phyloP scores from a whole-genome alignment of 306 rosid genomes.

The Bauhinia variegata region DNA sequence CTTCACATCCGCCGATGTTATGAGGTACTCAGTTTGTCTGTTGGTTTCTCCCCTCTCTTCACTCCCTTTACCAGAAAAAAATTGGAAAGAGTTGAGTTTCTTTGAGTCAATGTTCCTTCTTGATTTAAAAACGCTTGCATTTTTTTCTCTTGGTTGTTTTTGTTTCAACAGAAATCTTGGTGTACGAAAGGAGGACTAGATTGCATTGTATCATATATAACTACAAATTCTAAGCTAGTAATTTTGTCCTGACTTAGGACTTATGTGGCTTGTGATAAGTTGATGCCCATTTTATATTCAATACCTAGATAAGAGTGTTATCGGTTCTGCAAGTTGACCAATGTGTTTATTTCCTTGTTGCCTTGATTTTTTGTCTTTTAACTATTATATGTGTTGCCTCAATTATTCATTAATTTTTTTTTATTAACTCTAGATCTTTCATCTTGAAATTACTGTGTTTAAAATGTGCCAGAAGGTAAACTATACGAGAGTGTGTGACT shows the following conservation, averaged over 20 bases:
- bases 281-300: no score
- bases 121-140: neutral
- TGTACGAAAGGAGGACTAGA: neutral
- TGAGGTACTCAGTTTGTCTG: slow-evolving; percentile 73
- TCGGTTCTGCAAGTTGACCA: no score
- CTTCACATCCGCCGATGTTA: slow-evolving; percentile 91
- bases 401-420: neutral
- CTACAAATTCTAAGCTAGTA: slow-evolving; percentile 5
- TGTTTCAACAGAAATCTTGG: slow-evolving; percentile 1
- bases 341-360: no score
- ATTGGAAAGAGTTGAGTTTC: neutral
- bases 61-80: neutral
- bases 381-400: neutral
- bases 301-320: no score
- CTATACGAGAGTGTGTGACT: neutral
- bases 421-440: slow-evolving; percentile 12
- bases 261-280: slow-evolving; percentile 1
- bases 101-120: neutral
- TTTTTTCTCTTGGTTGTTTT: neutral
- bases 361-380: neutral
- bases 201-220: neutral
- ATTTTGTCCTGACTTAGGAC: neutral
- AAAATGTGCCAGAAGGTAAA: neutral
- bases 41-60: no score
- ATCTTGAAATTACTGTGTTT: neutral